Percentiles rank a stretch among this genome's conserved stretches.
Evolutionary conservation across 2,329 filamentous ascomycete genomes (phyloP).

Genomic region (Fusarium irregulare): DNA sequence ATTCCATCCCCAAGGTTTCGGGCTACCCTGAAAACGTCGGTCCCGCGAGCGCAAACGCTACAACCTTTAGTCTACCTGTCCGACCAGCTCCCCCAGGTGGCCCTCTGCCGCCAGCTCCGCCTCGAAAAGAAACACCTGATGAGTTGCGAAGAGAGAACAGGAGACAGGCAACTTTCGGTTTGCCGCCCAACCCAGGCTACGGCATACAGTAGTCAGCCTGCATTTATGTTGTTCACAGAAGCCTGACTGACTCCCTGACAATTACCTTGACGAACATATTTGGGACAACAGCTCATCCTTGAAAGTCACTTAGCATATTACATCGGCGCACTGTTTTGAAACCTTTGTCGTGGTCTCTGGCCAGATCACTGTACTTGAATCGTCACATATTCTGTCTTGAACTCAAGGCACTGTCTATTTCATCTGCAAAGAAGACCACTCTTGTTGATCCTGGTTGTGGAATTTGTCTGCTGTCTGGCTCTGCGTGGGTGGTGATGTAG

Average conservation of each 20-base stretch:
- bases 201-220: conserved; percentile 43
- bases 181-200: conserved; percentile 57
- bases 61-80: conserved; percentile 72
- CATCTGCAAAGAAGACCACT: conserved; percentile 32
- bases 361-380: conserved; percentile 39
- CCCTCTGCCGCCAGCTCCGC: conserved; percentile 69
- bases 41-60: conserved; percentile 57
- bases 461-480: conserved; percentile 34
- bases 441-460: conserved; percentile 33
- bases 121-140: conserved; percentile 66
- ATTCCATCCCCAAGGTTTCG: conserved; percentile 63
- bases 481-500: conserved; percentile 32
- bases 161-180: conserved; percentile 65
- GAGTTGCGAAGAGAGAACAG: conserved; percentile 64
- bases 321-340: conserved; percentile 49
- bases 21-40: conserved; percentile 54
- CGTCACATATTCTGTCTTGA: conserved; percentile 39
- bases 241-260: conserved; percentile 20
- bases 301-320: conserved; percentile 49
- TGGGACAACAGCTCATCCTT: conserved; percentile 33
- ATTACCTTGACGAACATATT: conserved; percentile 33
- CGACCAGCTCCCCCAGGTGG: conserved; percentile 70
- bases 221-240: conserved; percentile 21
- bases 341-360: conserved; percentile 41
- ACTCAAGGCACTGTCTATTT: conserved; percentile 19